A percentile compares a stretch with the other conserved stretches of the same genome.
Evolutionary conservation across 2,329 filamentous ascomycete genomes (phyloP).

Genomic region (Sporothrix brunneoviolacea): DNA sequence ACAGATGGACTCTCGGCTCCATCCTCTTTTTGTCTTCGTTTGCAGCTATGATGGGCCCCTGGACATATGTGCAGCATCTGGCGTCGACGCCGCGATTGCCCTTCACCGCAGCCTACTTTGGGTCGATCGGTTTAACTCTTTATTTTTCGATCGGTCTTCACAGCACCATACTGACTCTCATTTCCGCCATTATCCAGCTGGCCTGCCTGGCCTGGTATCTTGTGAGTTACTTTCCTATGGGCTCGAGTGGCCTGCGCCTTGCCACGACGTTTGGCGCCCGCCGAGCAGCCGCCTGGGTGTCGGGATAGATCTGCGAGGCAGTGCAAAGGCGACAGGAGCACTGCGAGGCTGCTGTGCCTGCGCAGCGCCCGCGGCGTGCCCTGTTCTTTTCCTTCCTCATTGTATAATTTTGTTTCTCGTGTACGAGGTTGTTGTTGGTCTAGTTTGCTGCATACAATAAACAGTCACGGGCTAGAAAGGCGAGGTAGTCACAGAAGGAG

Average conservation of each 20-base stretch:
- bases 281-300: slow-evolving; percentile 83
- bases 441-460: too few relatives aligned
- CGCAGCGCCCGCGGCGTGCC: too few relatives aligned
- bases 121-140: slow-evolving; percentile 80
- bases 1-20: slow-evolving; percentile 91
- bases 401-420: too few relatives aligned
- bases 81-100: slow-evolving; percentile 78
- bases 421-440: too few relatives aligned
- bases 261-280: slow-evolving; percentile 80
- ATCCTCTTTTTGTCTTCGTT: slow-evolving; percentile 85
- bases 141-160: slow-evolving; percentile 87
- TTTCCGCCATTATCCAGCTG: slow-evolving; percentile 78
- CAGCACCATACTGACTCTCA: slow-evolving; percentile 75
- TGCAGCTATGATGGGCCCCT: slow-evolving; percentile 88
- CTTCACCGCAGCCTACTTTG: slow-evolving; percentile 92
- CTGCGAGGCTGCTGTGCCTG: too few relatives aligned
- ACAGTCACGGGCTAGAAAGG: too few relatives aligned
- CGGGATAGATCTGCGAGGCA: slow-evolving; percentile 45
- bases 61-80: slow-evolving; percentile 76
- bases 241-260: slow-evolving; percentile 76
- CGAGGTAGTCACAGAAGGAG: too few relatives aligned
- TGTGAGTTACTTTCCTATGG: slow-evolving; percentile 97
- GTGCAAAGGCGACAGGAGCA: too few relatives aligned
- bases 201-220: slow-evolving; percentile 85
- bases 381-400: too few relatives aligned